These are phyloP conservation scores for Macadamia integrifolia DNA, from an alignment of 164 flowering plant genomes.

Conservation along the genomic window DNA sequence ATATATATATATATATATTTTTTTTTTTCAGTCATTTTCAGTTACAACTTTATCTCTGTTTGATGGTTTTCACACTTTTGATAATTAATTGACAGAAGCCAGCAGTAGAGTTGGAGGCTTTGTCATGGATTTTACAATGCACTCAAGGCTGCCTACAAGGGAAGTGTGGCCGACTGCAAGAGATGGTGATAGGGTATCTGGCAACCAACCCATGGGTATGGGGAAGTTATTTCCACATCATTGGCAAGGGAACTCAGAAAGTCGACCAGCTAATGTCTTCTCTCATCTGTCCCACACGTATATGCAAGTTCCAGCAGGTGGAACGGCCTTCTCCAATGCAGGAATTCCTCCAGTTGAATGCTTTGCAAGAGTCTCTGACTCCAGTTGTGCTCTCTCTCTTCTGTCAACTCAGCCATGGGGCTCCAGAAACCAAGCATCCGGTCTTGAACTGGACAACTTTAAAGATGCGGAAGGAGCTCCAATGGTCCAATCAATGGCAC, in stretches of 20 bases:
- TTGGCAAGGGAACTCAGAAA: conserved; percentile 44
- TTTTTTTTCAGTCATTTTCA: not conserved
- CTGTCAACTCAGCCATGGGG: conserved; percentile 84
- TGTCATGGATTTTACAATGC: conserved; percentile 59
- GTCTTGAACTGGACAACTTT: conserved; percentile 22
- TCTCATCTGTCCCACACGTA: conserved; percentile 14
- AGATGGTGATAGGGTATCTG: conserved; percentile 30
- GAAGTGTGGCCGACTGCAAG: conserved; percentile 45
- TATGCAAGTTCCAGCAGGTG: conserved; percentile 41
- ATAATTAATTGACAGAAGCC: conserved; percentile 38
- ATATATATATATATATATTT: not conserved
- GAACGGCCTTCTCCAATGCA: conserved; percentile 33
- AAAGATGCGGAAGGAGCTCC: conserved; percentile 25
- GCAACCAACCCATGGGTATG: conserved; percentile 18
- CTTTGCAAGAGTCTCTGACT: conserved; percentile 54
- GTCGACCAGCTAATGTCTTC: conserved; percentile 32
- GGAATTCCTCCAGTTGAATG: conserved; percentile 46
- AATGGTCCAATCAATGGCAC: conserved; percentile 28
- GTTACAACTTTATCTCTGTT: not conserved
- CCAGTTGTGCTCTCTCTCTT: conserved; percentile 99
- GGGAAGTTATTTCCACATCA: conserved; percentile 37
- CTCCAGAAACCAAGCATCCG: conserved; percentile 39
- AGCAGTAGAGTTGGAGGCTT: conserved; percentile 53
- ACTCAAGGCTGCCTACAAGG: conserved; percentile 35
- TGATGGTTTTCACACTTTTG: conserved; percentile 3